Conservation (phyloP, 495 filamentous ascomycete genomes). For the Usnea hakonensis region DNA sequence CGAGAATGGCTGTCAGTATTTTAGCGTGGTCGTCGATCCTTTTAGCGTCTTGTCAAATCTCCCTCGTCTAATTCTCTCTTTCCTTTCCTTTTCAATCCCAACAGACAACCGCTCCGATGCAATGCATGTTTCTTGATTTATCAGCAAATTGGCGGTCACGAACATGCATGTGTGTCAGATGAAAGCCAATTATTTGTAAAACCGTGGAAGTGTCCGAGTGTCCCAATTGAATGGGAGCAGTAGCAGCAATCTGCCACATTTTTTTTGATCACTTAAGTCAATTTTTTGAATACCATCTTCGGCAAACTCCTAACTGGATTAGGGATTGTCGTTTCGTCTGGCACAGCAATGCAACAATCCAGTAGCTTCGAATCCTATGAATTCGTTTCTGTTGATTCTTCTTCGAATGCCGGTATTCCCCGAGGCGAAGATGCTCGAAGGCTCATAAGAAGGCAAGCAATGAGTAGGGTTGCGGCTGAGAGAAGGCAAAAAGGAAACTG, state of each 20-base stretch:
- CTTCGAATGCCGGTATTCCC: constrained; percentile 21
- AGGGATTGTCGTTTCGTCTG: background rate
- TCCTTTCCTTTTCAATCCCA: background rate
- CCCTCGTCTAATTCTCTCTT: background rate
- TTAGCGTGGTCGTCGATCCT: background rate
- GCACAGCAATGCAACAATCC: background rate
- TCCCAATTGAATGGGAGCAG: background rate
- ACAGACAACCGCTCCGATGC: background rate
- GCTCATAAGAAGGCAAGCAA: constrained; percentile 34
- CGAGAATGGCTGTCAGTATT: background rate
- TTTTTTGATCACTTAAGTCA: background rate
- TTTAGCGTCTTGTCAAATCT: background rate
- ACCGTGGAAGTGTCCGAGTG: background rate
- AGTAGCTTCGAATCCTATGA: background rate
- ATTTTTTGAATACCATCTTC: too few relatives aligned
- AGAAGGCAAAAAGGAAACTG: constrained; percentile 25
- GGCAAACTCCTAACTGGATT: too few relatives aligned
- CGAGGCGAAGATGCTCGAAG: constrained; percentile 22
- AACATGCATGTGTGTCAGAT: background rate
- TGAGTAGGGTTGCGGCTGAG: constrained; percentile 30
- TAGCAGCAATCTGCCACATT: background rate
- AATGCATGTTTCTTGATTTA: background rate
- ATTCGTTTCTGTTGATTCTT: constrained; percentile 26
- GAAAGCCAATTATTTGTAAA: too few relatives aligned
- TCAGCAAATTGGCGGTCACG: background rate